phyloP scores from a whole-genome alignment of 129 eudicot genomes.

The Flaveria bidentis region DNA sequence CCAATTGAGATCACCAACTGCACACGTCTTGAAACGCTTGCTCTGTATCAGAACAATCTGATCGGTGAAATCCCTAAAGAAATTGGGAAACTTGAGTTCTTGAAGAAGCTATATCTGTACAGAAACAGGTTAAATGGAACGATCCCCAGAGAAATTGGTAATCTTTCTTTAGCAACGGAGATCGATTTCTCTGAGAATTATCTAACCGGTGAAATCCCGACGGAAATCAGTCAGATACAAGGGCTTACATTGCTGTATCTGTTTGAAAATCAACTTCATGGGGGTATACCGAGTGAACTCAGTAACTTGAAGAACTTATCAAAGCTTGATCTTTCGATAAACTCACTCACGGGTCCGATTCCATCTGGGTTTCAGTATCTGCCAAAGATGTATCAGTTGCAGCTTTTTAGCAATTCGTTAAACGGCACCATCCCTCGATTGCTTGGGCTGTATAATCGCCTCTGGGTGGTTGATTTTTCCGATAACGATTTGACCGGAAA shows the following conservation, averaged over 20 bases:
- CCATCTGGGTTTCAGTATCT: conserved; percentile 80
- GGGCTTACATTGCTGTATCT: conserved; percentile 62
- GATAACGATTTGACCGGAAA: conserved; percentile 63
- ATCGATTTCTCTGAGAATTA: conserved; percentile 88
- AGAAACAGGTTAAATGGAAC: conserved; percentile 82
- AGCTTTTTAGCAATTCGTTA: conserved; percentile 69
- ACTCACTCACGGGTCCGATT: conserved; percentile 71
- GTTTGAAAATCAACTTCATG: conserved; percentile 81
- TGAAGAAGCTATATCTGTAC: conserved; percentile 62
- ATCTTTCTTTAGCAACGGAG: conserved; percentile 71
- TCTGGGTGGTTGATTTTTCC: conserved; percentile 92
- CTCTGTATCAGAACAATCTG: conserved; percentile 78
- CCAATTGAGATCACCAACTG: conserved; percentile 80
- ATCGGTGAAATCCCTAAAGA: conserved; percentile 77
- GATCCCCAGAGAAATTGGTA: conserved; percentile 79
- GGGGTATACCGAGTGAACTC: conserved; percentile 70
- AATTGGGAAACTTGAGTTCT: conserved; percentile 56
- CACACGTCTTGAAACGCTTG: conserved; percentile 68
- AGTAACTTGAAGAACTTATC: conserved; percentile 57
- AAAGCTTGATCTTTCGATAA: conserved; percentile 83
- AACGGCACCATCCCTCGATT: conserved; percentile 73
- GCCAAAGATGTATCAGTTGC: conserved; percentile 64
- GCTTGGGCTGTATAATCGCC: conserved; percentile 65
- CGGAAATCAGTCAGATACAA: conserved; percentile 56
- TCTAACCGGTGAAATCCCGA: conserved; percentile 75